Evolutionary conservation across 2,329 filamentous ascomycete species (phyloP), one percentile per base, ranked within the genome.

Genomic region (Gliomastix tumulicola): DNA sequence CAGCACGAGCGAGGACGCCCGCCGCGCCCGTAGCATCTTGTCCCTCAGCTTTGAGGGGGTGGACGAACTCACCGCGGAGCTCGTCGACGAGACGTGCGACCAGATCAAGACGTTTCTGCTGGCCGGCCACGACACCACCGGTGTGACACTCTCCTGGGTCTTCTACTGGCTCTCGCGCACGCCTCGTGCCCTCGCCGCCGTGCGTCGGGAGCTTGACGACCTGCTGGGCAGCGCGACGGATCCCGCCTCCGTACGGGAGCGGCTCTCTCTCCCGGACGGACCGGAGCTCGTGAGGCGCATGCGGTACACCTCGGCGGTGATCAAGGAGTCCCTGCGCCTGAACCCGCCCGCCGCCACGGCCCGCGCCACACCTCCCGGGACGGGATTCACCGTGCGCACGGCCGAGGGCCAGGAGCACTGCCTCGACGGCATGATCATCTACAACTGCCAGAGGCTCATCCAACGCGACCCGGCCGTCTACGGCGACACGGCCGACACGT

Each of bases 81-180:
- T 57, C 11, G 21, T 62, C 11, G 21, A 48, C 12, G 44, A 49
- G 28, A 57, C 55, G 40, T 56, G 88, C 22, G 88, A 95, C 59
- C 88, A 96, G 58, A 68, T 95, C 33, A 74, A 92, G n/a, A 80
- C 83, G 30, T 75, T 95, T 10, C 74, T 96, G 4, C 74, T 96
- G 12, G 89, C 89, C 2, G 88, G 87, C 10, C 76, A 85, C 27
- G 89, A 96, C 58, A 95, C 89, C 12, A 96, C 89, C 0, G 88
- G 88, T 21, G 76, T 72, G 12, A 88, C 85, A 0, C 70, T 96
- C 1, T 84, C 80, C 0, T 95, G 88, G 82, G 70, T 76, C 23
- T 69, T 95, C 41, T 94, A 92, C 58, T 87, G 95, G 58, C 71
- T 96, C 3, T 75, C 81, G 25, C 76, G 79, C 13, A 71, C 86